These are phyloP conservation scores for Picochlorum sp. DNA, from an alignment of 139 green algal species.

Conservation along the genomic window DNA sequence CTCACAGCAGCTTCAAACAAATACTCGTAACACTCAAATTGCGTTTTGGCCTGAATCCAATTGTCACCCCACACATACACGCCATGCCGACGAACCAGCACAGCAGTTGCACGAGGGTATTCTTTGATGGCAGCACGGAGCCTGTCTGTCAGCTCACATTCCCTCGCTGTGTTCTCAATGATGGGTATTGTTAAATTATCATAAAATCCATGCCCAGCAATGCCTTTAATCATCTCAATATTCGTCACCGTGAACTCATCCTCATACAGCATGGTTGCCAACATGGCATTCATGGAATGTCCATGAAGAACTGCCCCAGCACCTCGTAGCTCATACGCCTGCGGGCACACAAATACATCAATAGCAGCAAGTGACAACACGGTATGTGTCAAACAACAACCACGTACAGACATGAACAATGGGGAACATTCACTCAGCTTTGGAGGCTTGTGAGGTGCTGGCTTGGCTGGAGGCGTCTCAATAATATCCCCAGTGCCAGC, in stretches of 20 bases:
- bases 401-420: slow-evolving; percentile 76
- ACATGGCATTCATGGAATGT: slow-evolving; percentile 75
- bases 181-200: slow-evolving; percentile 79
- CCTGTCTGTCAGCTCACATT: slow-evolving; percentile 92
- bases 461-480: slow-evolving; percentile 46
- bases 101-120: slow-evolving; percentile 74
- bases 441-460: slow-evolving; percentile 65
- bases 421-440: slow-evolving; percentile 90
- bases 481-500: slow-evolving; percentile 49
- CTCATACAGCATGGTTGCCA: slow-evolving; percentile 76
- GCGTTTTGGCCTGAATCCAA: slow-evolving; percentile 64
- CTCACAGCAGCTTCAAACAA: slow-evolving; percentile 81
- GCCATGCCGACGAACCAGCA: slow-evolving; percentile 72
- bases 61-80: slow-evolving; percentile 86
- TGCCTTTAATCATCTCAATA: slow-evolving; percentile 97
- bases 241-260: slow-evolving; percentile 81
- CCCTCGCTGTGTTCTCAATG: slow-evolving; percentile 94
- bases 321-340: slow-evolving; percentile 82
- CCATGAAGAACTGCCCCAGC: slow-evolving; percentile 89
- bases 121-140: slow-evolving; percentile 66
- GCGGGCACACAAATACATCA: not conserved
- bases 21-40: slow-evolving; percentile 93
- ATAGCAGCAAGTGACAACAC: too few species aligned
- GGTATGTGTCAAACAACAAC: not conserved
- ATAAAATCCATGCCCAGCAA: slow-evolving; percentile 82